These are phyloP conservation scores for Clathrus columnatus DNA, from an alignment of 768 basidiomycete genomes.

Conservation along the genomic window DNA sequence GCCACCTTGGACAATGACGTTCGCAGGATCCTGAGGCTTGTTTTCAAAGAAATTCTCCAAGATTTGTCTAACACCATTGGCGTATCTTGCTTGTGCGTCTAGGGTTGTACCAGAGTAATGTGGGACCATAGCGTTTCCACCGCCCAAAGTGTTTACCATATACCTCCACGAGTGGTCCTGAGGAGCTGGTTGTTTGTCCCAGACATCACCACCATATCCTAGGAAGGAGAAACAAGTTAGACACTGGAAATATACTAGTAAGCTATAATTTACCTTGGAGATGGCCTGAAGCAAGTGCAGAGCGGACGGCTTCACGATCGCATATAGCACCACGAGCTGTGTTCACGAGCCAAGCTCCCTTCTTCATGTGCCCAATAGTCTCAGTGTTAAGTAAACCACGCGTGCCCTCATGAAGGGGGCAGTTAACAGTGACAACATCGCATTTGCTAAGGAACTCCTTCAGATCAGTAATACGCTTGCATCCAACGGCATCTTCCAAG, in stretches of 20 bases:
- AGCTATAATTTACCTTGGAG: constrained; percentile 36
- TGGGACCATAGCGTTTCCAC: constrained; percentile 85
- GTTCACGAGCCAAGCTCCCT: constrained; percentile 89
- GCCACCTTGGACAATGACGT: constrained; percentile 73
- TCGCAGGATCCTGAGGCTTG: constrained; percentile 64
- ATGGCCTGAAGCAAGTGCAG: constrained; percentile 67
- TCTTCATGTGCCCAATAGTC: constrained; percentile 82
- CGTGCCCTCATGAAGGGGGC: constrained; percentile 81
- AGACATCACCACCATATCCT: constrained; percentile 52
- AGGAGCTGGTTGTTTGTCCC: constrained; percentile 84
- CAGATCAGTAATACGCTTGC: constrained; percentile 69
- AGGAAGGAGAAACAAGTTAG: not conserved
- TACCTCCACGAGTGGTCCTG: constrained; percentile 81
- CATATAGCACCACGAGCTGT: constrained; percentile 90
- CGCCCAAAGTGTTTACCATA: constrained; percentile 70
- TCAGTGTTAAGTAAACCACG: constrained; percentile 73
- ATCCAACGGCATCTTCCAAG: constrained; percentile 57
- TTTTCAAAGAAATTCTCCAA: constrained; percentile 57
- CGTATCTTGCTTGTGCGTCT: constrained; percentile 85
- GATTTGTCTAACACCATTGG: constrained; percentile 59
- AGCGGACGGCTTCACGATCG: constrained; percentile 72
- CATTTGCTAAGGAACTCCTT: constrained; percentile 52
- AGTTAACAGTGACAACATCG: constrained; percentile 81
- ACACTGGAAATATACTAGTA: not conserved
- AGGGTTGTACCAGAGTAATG: constrained; percentile 86